Evolutionary conservation across 2,329 filamentous ascomycete genomes (phyloP).

Genomic region (Rachicladosporium sp.): DNA sequence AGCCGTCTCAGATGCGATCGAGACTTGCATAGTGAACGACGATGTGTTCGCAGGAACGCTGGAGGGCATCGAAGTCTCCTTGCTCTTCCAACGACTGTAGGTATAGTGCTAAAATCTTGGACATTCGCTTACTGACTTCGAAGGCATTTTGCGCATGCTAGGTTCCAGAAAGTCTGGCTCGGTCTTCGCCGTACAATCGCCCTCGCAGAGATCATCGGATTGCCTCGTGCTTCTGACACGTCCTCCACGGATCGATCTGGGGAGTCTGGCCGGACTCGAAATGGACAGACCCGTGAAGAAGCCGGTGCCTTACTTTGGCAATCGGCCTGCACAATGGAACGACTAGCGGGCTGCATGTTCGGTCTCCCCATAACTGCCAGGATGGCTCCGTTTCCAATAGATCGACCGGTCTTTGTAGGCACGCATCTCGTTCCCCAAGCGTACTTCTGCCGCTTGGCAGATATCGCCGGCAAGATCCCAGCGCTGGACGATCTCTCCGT

Average conservation of each 20-base stretch:
- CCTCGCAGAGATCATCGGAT: slow-evolving; percentile 27
- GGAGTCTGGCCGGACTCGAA: background rate
- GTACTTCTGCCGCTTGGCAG: slow-evolving; percentile 8
- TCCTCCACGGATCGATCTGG: background rate
- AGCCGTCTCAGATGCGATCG: slow-evolving; percentile 16
- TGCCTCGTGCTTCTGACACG: slow-evolving; percentile 2
- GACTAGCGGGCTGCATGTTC: slow-evolving; percentile 15
- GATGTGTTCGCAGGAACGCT: slow-evolving; percentile 22
- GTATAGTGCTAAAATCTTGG: slow-evolving; percentile 6
- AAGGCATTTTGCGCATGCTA: slow-evolving; percentile 23
- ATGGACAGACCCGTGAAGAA: slow-evolving; percentile 1
- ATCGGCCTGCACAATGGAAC: slow-evolving; percentile 21
- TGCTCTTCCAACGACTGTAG: slow-evolving; percentile 27
- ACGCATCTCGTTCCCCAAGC: slow-evolving; percentile 3
- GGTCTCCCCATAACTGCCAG: slow-evolving; percentile 5
- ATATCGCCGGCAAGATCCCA: slow-evolving; percentile 6
- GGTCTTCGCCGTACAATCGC: slow-evolving; percentile 26
- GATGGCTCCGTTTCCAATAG: slow-evolving; percentile 2
- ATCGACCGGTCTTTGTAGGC: slow-evolving; percentile 1
- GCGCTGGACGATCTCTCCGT: slow-evolving; percentile 6
- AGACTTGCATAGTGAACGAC: slow-evolving; percentile 20
- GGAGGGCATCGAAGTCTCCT: slow-evolving; percentile 20
- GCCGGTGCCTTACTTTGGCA: slow-evolving; percentile 22
- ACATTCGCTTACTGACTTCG: slow-evolving; percentile 1
- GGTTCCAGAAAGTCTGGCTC: slow-evolving; percentile 26